phyloP scores from a whole-genome alignment of 2,329 filamentous ascomycete genomes.

The Botrytis cinerea region DNA sequence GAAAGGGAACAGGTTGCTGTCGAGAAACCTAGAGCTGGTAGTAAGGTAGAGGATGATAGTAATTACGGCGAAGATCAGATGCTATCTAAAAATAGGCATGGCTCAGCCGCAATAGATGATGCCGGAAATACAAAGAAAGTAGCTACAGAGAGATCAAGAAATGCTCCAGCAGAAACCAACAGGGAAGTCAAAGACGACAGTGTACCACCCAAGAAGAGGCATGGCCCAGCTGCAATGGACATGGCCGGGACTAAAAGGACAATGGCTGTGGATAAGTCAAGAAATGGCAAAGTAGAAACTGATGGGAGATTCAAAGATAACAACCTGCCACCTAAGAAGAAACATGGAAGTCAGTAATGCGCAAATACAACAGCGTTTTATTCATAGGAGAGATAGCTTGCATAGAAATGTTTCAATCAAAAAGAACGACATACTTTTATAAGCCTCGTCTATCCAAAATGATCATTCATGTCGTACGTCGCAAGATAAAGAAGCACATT shows the following conservation, averaged over 20 bases:
- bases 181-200: no score
- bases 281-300: background rate
- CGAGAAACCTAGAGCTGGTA: background rate
- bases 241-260: no score
- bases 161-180: no score
- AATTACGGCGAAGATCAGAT: background rate
- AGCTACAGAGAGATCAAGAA: background rate
- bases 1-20: background rate
- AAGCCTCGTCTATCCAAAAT: background rate
- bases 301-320: background rate
- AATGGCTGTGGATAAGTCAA: no score
- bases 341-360: background rate
- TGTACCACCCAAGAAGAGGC: no score
- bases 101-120: background rate
- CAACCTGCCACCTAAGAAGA: background rate
- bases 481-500: background rate
- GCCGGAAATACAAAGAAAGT: background rate
- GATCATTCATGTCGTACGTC: background rate
- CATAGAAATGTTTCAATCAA: background rate
- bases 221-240: no score
- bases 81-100: background rate
- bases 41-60: background rate
- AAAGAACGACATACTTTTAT: background rate
- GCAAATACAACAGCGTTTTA: background rate
- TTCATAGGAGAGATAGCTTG: background rate